These are phyloP conservation scores for Citropsis articulata DNA, from an alignment of 345 rosid species.

Conservation along the genomic window DNA sequence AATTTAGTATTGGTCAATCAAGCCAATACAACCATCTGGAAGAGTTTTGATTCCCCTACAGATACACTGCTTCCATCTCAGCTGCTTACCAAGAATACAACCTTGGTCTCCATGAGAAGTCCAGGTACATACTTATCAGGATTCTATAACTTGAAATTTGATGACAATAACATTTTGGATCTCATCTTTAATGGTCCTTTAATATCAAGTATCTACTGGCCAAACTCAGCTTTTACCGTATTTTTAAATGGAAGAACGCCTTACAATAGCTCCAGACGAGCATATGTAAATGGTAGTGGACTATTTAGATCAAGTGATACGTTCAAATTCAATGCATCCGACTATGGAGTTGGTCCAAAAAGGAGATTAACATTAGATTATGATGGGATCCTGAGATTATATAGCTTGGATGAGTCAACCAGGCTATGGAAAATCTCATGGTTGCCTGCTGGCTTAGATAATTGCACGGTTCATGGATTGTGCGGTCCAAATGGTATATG, in stretches of 20 bases:
- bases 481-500: slow-evolving; percentile 30
- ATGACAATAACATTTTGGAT: slow-evolving; percentile 19
- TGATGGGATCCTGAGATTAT: slow-evolving; percentile 28
- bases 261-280: slow-evolving; percentile 26
- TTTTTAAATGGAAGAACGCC: slow-evolving; percentile 17
- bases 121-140: slow-evolving; percentile 18
- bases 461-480: slow-evolving; percentile 22
- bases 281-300: slow-evolving; percentile 17
- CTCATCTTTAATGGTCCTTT: slow-evolving; percentile 22
- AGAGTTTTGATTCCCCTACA: slow-evolving; percentile 31
- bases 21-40: slow-evolving; percentile 15
- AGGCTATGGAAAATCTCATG: slow-evolving; percentile 26
- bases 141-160: slow-evolving; percentile 24
- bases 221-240: neutral
- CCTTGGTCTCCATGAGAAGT: slow-evolving; percentile 24
- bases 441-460: slow-evolving; percentile 12
- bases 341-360: slow-evolving; percentile 16
- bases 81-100: slow-evolving; percentile 14
- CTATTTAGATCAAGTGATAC: slow-evolving; percentile 21
- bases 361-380: slow-evolving; percentile 30
- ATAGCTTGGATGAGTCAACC: slow-evolving; percentile 20
- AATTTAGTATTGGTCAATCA: slow-evolving; percentile 19
- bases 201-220: slow-evolving; percentile 32
- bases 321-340: slow-evolving; percentile 18
- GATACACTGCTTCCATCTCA: slow-evolving; percentile 32